phyloP scores from a whole-genome alignment of 805 yeast species.

The Candida bentonensis region DNA sequence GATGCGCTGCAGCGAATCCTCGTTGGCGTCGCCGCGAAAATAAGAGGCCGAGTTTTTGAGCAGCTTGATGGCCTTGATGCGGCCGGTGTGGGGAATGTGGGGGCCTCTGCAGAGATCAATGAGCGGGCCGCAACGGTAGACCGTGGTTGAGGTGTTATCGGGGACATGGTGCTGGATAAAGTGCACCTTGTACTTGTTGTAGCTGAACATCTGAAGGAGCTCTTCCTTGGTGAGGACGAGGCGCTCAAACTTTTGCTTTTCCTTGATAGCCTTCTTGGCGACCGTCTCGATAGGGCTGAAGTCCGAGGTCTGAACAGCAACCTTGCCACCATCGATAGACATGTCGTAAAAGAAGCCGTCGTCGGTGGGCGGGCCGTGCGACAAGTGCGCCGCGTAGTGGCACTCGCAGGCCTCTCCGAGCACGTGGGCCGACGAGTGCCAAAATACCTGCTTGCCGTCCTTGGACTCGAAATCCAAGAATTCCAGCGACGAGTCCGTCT shows the following conservation, averaged over 20 bases:
- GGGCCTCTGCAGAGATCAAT: conserved; percentile 97
- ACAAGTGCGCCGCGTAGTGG: conserved; percentile 85
- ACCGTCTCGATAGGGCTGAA: conserved; percentile 73
- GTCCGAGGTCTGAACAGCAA: conserved; percentile 67
- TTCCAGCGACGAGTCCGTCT: conserved; percentile 51
- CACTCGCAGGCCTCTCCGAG: conserved; percentile 97
- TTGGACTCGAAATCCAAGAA: conserved; percentile 82
- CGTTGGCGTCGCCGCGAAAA: conserved; percentile 82
- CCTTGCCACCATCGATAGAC: conserved; percentile 65
- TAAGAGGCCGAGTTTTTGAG: conserved; percentile 93
- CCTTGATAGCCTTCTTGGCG: conserved; percentile 81
- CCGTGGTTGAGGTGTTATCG: conserved; percentile 92
- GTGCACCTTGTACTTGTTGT: conserved; percentile 90
- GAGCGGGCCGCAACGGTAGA: conserved; percentile 93
- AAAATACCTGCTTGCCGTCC: conserved; percentile 92
- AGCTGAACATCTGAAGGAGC: conserved; percentile 79
- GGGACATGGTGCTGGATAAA: conserved; percentile 81
- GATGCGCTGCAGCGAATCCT: conserved; percentile 92
- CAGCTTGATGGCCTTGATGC: conserved; percentile 85
- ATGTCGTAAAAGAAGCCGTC: conserved; percentile 98
- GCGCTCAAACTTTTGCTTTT: conserved; percentile 90
- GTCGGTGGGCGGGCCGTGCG: conserved; percentile 92
- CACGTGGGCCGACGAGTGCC: conserved; percentile 99
- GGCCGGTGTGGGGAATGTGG: conserved; percentile 94
- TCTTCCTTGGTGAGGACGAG: conserved; percentile 85